Conservation (phyloP, 352 stramenopile genomes). For the Stephanocyclus meneghinianus region DNA sequence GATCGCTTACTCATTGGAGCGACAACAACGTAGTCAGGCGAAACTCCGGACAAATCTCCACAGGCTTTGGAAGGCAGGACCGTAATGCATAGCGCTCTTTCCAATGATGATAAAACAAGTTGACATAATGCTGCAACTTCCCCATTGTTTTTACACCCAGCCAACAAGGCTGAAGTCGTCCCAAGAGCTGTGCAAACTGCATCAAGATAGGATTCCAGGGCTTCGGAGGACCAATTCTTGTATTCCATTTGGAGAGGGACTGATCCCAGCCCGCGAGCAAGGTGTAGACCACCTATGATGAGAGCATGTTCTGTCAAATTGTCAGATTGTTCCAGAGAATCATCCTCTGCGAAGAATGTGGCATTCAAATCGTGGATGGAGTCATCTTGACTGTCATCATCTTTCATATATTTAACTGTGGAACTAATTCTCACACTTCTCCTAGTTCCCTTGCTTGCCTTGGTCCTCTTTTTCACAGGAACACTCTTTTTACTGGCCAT, state of each 20-base stretch:
- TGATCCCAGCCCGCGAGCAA: conserved; percentile 37
- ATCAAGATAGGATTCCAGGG: conserved; percentile 67
- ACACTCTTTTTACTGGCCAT: background rate
- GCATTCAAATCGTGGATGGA: conserved; percentile 14
- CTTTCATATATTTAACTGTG: conserved; percentile 24
- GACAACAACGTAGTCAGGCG: background rate
- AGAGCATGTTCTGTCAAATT: conserved; percentile 30
- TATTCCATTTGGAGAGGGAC: conserved; percentile 62
- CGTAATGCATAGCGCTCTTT: conserved; percentile 24
- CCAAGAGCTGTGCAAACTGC: conserved; percentile 45
- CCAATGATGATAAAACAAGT: conserved; percentile 24
- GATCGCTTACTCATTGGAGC: background rate
- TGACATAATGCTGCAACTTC: conserved; percentile 14
- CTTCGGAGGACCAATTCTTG: conserved; percentile 67
- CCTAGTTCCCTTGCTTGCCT: background rate
- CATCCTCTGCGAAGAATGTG: conserved; percentile 19
- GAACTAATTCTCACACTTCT: conserved; percentile 47
- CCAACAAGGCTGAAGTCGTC: conserved; percentile 49
- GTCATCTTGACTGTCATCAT: conserved; percentile 19
- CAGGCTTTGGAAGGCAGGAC: conserved; percentile 11
- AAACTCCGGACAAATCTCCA: background rate
- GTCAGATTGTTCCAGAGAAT: conserved; percentile 1
- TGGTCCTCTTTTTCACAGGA: conserved; percentile 5
- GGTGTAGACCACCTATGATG: conserved; percentile 37
- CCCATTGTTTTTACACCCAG: background rate